Conservation (phyloP, 2,329 filamentous ascomycete genomes). For the Aspergillus hortae region DNA sequence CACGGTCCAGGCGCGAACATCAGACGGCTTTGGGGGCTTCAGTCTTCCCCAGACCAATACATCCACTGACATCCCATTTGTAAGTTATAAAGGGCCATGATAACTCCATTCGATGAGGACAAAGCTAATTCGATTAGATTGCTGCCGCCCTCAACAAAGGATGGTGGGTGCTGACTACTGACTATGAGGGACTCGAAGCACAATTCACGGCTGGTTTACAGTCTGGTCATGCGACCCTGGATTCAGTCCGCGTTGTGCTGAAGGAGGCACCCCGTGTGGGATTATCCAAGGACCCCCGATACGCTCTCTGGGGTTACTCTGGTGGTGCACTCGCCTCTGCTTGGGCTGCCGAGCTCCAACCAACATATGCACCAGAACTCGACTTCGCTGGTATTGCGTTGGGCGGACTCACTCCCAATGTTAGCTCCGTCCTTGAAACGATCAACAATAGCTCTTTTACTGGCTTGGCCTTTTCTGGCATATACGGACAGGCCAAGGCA, state of each 20-base stretch:
- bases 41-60: slow-evolving; percentile 21
- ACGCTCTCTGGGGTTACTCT: slow-evolving; percentile 18
- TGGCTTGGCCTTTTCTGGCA: slow-evolving; percentile 20
- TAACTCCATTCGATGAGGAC: too few relatives aligned
- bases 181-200: slow-evolving; percentile 44
- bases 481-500: slow-evolving; percentile 17
- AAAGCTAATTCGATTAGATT: too few relatives aligned
- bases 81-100: too few relatives aligned
- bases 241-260: slow-evolving; percentile 40
- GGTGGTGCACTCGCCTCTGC: slow-evolving; percentile 12
- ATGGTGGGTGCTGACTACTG: slow-evolving; percentile 47
- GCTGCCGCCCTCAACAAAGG: slow-evolving; percentile 37
- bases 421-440: slow-evolving; percentile 18
- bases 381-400: slow-evolving; percentile 25
- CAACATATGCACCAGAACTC: slow-evolving; percentile 13
- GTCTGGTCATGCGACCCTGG: slow-evolving; percentile 42
- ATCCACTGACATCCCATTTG: slow-evolving; percentile 4
- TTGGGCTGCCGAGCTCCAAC: slow-evolving; percentile 15
- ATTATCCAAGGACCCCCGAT: slow-evolving; percentile 8
- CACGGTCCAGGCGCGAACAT: slow-evolving; percentile 7
- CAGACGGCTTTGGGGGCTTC: not conserved
- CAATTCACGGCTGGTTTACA: slow-evolving; percentile 40
- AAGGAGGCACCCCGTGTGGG: slow-evolving; percentile 23
- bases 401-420: slow-evolving; percentile 28
- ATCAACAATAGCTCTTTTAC: slow-evolving; percentile 21